A percentile compares a stretch with the other conserved stretches of the same genome.
Conservation (phyloP, 2,329 filamentous ascomycete species). For the Samsoniella hepiali region DNA sequence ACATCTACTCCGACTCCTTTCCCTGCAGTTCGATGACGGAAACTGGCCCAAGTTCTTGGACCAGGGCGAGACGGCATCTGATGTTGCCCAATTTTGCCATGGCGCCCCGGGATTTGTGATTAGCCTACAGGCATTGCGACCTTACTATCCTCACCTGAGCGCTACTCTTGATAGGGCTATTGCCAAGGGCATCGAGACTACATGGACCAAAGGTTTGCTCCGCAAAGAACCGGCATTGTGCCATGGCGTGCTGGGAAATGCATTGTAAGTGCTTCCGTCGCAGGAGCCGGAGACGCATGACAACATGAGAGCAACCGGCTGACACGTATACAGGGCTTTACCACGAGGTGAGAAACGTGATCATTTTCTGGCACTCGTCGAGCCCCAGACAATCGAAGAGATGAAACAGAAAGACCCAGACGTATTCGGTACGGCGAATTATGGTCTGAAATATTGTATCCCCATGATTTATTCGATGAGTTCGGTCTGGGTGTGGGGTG, state of each 20-base stretch:
- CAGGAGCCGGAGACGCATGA: background rate
- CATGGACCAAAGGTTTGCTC: slow-evolving; percentile 56
- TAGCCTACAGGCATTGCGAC: slow-evolving; percentile 53
- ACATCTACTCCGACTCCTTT: slow-evolving; percentile 53
- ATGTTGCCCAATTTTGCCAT: slow-evolving; percentile 64
- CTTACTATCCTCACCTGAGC: slow-evolving; percentile 53
- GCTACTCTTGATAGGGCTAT: slow-evolving; percentile 53
- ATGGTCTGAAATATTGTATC: slow-evolving; percentile 31
- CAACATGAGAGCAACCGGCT: background rate
- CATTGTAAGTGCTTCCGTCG: slow-evolving; percentile 48
- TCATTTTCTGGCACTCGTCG: slow-evolving; percentile 58
- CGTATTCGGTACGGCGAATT: slow-evolving; percentile 38
- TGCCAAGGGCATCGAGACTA: slow-evolving; percentile 47
- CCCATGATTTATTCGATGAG: slow-evolving; percentile 36
- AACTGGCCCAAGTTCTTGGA: slow-evolving; percentile 56
- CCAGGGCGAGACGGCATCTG: slow-evolving; percentile 39
- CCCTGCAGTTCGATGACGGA: slow-evolving; percentile 57
- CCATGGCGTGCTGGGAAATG: slow-evolving; percentile 64
- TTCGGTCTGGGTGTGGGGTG: slow-evolving; percentile 39
- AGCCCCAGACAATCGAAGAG: slow-evolving; percentile 52
- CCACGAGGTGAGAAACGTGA: slow-evolving; percentile 26
- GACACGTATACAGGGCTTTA: slow-evolving; percentile 30
- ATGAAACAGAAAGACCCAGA: slow-evolving; percentile 29
- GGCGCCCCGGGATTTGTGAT: slow-evolving; percentile 62
- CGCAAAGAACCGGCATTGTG: slow-evolving; percentile 64